These are phyloP conservation scores for Helotiales sp. DNA, from an alignment of 2,329 filamentous ascomycete genomes.

Conservation along the genomic window DNA sequence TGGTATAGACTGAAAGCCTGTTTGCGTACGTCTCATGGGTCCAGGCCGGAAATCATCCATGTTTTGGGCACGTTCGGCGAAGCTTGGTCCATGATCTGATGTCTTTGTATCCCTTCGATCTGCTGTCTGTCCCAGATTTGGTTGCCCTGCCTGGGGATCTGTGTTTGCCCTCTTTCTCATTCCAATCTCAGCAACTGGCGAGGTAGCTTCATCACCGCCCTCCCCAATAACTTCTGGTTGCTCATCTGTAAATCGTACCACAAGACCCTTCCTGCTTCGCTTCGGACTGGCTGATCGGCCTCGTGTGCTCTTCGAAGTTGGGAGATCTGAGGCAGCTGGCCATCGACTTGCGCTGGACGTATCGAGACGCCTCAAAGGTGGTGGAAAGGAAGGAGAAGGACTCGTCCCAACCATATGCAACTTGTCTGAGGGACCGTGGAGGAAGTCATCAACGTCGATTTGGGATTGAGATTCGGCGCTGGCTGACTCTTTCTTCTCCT, in stretches of 20 bases:
- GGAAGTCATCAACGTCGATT: conserved; percentile 62
- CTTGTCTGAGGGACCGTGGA: conserved; percentile 60
- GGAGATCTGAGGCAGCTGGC: conserved; percentile 53
- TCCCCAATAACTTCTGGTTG: conserved; percentile 85
- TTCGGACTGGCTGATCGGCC: conserved; percentile 43
- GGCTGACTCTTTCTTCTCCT: conserved; percentile 45
- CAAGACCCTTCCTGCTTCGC: conserved; percentile 67
- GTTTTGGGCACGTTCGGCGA: conserved; percentile 17
- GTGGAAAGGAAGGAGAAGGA: conserved; percentile 46
- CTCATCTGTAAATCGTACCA: conserved; percentile 74
- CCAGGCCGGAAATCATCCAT: conserved; percentile 53
- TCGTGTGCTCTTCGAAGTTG: conserved; percentile 27
- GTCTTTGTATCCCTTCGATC: conserved; percentile 15
- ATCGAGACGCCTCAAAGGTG: conserved; percentile 47
- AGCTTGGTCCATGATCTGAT: conserved; percentile 15
- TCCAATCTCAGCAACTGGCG: conserved; percentile 73
- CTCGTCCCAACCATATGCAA: conserved; percentile 58
- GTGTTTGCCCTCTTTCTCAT: conserved; percentile 51
- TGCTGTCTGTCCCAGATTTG: conserved; percentile 18
- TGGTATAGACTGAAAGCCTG: conserved; percentile 49
- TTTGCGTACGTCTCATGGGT: conserved; percentile 62
- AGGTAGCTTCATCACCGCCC: conserved; percentile 84
- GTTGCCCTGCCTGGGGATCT: conserved; percentile 33
- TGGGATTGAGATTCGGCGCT: conserved; percentile 36
- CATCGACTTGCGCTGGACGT: conserved; percentile 54